Conservation (phyloP, 129 eudicot species). For the Oenanthe sinensis region DNA sequence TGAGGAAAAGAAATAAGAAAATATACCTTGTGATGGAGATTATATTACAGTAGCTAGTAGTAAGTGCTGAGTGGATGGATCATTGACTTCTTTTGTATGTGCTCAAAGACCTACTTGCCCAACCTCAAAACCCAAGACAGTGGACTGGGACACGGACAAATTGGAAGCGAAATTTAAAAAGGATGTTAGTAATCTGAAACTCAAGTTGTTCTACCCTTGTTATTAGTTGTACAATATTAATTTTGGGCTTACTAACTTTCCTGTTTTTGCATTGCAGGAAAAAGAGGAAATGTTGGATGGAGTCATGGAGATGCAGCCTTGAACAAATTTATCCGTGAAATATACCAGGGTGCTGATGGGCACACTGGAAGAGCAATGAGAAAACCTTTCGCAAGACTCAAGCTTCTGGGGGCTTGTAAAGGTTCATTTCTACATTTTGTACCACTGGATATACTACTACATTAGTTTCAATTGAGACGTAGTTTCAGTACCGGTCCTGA, state of each 20-base stretch:
- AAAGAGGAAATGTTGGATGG: slow-evolving; percentile 76
- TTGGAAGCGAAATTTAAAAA: slow-evolving; percentile 80
- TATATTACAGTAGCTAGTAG: background rate
- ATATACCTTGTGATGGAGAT: background rate
- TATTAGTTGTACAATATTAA: background rate
- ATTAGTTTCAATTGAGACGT: background rate
- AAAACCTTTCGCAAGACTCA: slow-evolving; percentile 74
- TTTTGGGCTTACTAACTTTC: background rate
- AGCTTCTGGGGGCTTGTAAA: background rate
- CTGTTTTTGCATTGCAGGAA: slow-evolving; percentile 40
- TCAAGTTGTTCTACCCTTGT: background rate
- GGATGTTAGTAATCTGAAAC: slow-evolving; percentile 35
- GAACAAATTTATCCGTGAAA: slow-evolving; percentile 82
- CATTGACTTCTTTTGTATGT: slow-evolving; percentile 21
- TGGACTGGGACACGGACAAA: slow-evolving; percentile 66
- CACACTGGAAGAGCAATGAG: slow-evolving; percentile 92
- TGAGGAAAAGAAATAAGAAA: background rate
- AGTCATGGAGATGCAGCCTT: slow-evolving; percentile 91
- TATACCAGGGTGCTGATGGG: slow-evolving; percentile 71
- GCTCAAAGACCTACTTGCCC: slow-evolving; percentile 56
- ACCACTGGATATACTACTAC: no score
- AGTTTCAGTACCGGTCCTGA: no score
- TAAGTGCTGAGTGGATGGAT: background rate
- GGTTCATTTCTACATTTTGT: background rate
- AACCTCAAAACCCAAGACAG: slow-evolving; percentile 51